Base-by-base conservation (phyloP, 306 rosid genomes). In the Casuarina glauca region DNA sequence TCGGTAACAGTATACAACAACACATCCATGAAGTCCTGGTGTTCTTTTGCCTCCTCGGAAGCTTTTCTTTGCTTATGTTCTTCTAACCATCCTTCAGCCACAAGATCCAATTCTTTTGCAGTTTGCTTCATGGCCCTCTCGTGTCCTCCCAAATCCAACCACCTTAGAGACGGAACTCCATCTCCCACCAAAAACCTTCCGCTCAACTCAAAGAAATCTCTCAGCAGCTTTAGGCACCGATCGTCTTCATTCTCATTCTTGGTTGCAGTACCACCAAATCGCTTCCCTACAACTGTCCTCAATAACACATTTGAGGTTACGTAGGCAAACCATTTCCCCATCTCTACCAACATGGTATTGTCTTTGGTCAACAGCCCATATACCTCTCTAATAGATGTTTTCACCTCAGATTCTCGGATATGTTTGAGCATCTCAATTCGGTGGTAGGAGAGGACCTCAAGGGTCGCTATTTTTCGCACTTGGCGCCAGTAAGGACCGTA, bases 401-500 rank as follows among this genome's bases (percentile, higher is more conserved):
- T 55, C 45, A 84, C 82, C 50, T 84, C 86, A 0, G 79, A 75
- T 12, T 54, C 86, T 36, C 26, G 52, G 6, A 83, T 78, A 9
- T 75, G 76, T 8, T 52, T 63, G 4, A 81, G 73, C 74, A 45
- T 67, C 38, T 80, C 84, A 8, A 75, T 64, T 0, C 83, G 82
- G 1, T 73, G 72, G 4, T 51, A 2, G 19, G 82, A 83, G 51
- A 85, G 80, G 0, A 86, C 51, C 10, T 83, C 78, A 0, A 61
- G 3, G 0, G 72, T 73, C 32, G 84, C 74, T 3, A 86, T 74
- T 74, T 84, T 88, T 3, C 89, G 87, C 5, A 82, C 10, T 0
- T 58, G 35, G 17, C 92, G 88, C 92, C 92, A 88, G 1, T 82
- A 80, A 0, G 81, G n/a, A 6, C 82, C 88, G 13, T 86, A 86